A percentile compares a stretch with the other conserved stretches of the same genome.
phyloP scores from a whole-genome alignment of 2,329 filamentous ascomycete species.

The Pseudonectria foliicola region DNA sequence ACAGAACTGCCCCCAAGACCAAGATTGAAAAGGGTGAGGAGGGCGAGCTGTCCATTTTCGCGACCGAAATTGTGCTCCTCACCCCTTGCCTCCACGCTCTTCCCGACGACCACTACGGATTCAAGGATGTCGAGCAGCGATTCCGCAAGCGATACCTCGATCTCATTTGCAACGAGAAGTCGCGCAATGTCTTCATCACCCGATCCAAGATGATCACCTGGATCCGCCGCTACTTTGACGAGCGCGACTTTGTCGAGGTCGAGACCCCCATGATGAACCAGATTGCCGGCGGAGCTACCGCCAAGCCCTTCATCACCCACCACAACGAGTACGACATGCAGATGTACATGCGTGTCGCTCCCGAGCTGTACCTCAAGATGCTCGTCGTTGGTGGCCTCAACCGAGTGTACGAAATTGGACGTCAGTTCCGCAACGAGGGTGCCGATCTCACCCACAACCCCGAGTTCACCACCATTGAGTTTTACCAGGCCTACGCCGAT shows the following conservation, averaged over 20 bases:
- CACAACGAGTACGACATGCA: conserved; percentile 96
- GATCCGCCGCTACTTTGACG: conserved; percentile 82
- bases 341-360: conserved; percentile 90
- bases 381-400: conserved; percentile 88
- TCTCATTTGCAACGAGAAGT: conserved; percentile 90
- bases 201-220: conserved; percentile 83
- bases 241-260: conserved; percentile 83
- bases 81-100: conserved; percentile 74
- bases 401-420: conserved; percentile 90
- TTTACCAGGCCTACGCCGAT: conserved; percentile 91
- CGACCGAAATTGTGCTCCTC: conserved; percentile 75
- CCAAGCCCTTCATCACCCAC: conserved; percentile 85
- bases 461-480: conserved; percentile 96
- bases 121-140: conserved; percentile 91
- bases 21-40: conserved; percentile 64
- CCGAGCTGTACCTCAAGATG: conserved; percentile 96
- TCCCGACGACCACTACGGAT: conserved; percentile 84
- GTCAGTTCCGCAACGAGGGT: conserved; percentile 91
- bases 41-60: conserved; percentile 91
- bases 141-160: conserved; percentile 93
- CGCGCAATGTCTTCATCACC: conserved; percentile 75
- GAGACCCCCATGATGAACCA: conserved; percentile 97
- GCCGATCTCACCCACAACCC: conserved; percentile 74
- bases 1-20: conserved; percentile 82
- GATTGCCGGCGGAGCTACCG: conserved; percentile 91